Conservation (phyloP, 164 flowering plant species). For the Houttuynia cordata region DNA sequence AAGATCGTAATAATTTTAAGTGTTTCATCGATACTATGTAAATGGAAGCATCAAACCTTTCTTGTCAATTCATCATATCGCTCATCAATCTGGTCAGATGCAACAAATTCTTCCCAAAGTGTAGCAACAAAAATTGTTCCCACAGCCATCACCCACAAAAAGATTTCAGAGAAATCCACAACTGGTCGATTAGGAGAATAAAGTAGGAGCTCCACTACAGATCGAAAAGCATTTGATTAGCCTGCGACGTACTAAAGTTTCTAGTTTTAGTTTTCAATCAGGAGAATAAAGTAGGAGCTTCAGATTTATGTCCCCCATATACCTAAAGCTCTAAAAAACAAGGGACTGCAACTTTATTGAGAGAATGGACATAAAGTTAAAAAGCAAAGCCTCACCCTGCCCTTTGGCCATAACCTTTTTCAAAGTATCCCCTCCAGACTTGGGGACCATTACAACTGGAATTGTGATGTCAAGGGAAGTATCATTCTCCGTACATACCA, state of each 20-base stretch:
- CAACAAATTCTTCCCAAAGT: constrained; percentile 61
- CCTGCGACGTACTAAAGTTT: background rate
- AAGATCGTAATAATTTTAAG: no score
- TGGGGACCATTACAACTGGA: constrained; percentile 65
- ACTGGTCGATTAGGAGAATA: constrained; percentile 58
- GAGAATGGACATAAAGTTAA: background rate
- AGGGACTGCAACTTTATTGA: background rate
- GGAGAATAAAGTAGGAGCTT: no score
- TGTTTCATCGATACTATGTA: no score
- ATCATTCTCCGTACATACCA: constrained; percentile 51
- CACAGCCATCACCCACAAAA: constrained; percentile 84
- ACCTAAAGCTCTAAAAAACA: background rate
- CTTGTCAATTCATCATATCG: constrained; percentile 50
- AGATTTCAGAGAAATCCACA: constrained; percentile 47
- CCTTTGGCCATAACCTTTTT: constrained; percentile 27
- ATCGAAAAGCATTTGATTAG: constrained; percentile 6
- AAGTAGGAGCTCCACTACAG: constrained; percentile 63
- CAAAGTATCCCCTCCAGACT: constrained; percentile 50
- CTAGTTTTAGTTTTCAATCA: background rate
- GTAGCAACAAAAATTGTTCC: constrained; percentile 70
- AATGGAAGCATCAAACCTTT: constrained; percentile 34
- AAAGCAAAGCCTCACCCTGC: constrained; percentile 31
- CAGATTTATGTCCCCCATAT: no score
- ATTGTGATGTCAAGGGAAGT: constrained; percentile 43
- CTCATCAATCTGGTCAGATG: constrained; percentile 36